Evolutionary conservation across 1,284 basidiomycete genomes (phyloP).

Genomic region (Thelephora terrestris): DNA sequence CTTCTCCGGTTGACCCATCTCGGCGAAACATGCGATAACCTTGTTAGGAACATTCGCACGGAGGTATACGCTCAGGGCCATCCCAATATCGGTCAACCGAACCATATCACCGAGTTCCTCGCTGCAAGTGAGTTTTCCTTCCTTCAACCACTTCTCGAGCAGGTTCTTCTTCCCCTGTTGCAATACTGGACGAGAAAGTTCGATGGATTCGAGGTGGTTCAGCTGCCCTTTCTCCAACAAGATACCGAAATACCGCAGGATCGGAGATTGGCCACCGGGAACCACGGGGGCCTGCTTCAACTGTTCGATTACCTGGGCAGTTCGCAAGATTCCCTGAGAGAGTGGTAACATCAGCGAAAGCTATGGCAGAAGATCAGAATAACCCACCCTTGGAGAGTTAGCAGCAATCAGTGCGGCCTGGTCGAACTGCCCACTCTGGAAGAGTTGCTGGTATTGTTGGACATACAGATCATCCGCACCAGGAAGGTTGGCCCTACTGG

Average conservation of each 20-base stretch:
- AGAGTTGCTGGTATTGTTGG: slow-evolving; percentile 91
- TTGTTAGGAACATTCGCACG: slow-evolving; percentile 98
- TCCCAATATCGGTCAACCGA: slow-evolving; percentile 91
- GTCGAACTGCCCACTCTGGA: slow-evolving; percentile 82
- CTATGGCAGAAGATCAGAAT: neutral
- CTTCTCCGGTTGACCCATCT: slow-evolving; percentile 98
- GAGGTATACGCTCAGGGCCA: slow-evolving; percentile 97
- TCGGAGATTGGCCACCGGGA: slow-evolving; percentile 89
- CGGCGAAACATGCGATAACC: slow-evolving; percentile 97
- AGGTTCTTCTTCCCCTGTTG: slow-evolving; percentile 96
- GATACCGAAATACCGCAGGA: slow-evolving; percentile 98
- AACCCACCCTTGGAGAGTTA: slow-evolving; percentile 80
- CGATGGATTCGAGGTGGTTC: slow-evolving; percentile 94
- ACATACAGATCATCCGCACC: slow-evolving; percentile 97
- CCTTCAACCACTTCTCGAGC: slow-evolving; percentile 99
- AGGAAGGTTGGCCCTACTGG: slow-evolving; percentile 93
- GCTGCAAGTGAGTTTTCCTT: slow-evolving; percentile 99
- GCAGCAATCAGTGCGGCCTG: slow-evolving; percentile 99
- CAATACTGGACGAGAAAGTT: slow-evolving; percentile 92
- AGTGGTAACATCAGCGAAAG: slow-evolving; percentile 1
- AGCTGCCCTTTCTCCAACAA: slow-evolving; percentile 96
- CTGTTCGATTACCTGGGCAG: slow-evolving; percentile 92
- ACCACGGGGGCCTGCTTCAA: slow-evolving; percentile 94
- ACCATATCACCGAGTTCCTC: slow-evolving; percentile 99
- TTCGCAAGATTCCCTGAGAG: slow-evolving; percentile 84